phyloP scores from a whole-genome alignment of 1,284 basidiomycete species.

The Cutaneotrichosporon sp. region DNA sequence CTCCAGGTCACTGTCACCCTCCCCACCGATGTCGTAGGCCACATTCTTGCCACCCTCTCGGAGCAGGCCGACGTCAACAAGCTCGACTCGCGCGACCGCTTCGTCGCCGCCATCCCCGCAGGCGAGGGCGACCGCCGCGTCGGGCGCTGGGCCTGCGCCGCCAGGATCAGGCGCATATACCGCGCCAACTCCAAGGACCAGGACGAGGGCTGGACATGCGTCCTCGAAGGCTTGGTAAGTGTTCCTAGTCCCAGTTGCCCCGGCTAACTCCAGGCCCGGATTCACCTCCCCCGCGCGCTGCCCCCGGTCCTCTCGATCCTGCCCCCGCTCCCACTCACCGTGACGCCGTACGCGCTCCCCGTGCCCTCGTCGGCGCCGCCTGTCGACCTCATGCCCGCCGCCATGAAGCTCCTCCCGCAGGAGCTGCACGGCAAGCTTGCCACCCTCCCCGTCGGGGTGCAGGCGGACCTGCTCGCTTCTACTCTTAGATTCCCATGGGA shows the following conservation, averaged over 20 bases:
- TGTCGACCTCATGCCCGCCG: slow-evolving; percentile 37
- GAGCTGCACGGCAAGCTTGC: slow-evolving; percentile 41
- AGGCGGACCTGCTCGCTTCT: slow-evolving; percentile 45
- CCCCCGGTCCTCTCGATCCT: slow-evolving; percentile 48
- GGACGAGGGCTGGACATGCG: slow-evolving; percentile 28
- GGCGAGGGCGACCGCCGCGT: slow-evolving; percentile 44
- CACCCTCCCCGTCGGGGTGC: slow-evolving; percentile 33
- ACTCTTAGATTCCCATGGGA: slow-evolving; percentile 45
- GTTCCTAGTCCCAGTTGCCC: no score
- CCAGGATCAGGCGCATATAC: slow-evolving; percentile 41
- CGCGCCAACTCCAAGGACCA: slow-evolving; percentile 26
- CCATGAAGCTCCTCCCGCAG: slow-evolving; percentile 35
- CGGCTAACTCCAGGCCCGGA: slow-evolving; percentile 29
- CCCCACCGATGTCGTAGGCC: slow-evolving; percentile 32
- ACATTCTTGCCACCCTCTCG: slow-evolving; percentile 37
- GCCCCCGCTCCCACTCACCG: slow-evolving; percentile 37
- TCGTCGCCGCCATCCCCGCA: slow-evolving; percentile 45
- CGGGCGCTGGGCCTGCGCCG: slow-evolving; percentile 49
- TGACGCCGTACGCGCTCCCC: slow-evolving; percentile 42
- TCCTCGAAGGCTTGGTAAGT: slow-evolving; percentile 45
- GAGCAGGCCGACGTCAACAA: slow-evolving; percentile 32
- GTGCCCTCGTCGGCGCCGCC: slow-evolving; percentile 26
- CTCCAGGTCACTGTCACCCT: slow-evolving; percentile 36
- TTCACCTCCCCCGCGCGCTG: slow-evolving; percentile 43
- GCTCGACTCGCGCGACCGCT: slow-evolving; percentile 24